These are phyloP conservation scores for Scedosporium minutisporum DNA, from an alignment of 2,329 filamentous ascomycete species.

Conservation along the genomic window DNA sequence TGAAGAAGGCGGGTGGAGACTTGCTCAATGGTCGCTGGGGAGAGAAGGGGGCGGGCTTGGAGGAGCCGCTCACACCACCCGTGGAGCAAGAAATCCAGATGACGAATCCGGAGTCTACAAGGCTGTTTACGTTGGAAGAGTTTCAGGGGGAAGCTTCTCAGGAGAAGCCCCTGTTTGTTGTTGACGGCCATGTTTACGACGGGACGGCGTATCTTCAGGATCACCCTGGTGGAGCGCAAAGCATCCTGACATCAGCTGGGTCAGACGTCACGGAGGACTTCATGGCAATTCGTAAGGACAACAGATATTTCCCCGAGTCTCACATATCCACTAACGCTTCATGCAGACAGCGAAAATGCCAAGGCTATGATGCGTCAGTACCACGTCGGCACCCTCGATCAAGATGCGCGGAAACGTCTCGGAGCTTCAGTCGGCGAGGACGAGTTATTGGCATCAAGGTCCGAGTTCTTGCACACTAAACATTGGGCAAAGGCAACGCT, in stretches of 20 bases:
- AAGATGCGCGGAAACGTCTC: conserved; percentile 39
- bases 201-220: conserved; percentile 70
- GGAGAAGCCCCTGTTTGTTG: conserved; percentile 51
- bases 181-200: conserved; percentile 83
- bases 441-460: conserved; percentile 26
- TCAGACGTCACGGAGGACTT: conserved; percentile 82
- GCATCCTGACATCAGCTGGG: conserved; percentile 74
- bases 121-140: conserved; percentile 59
- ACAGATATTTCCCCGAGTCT: not conserved
- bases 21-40: conserved; percentile 79
- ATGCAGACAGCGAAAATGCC: conserved; percentile 66
- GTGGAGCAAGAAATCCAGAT: conserved; percentile 61
- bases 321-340: not conserved
- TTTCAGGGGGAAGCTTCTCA: conserved; percentile 47
- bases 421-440: conserved; percentile 26
- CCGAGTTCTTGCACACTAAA: conserved; percentile 59
- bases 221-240: conserved; percentile 79
- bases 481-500: conserved; percentile 67
- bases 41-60: conserved; percentile 36
- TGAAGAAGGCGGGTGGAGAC: conserved; percentile 75
- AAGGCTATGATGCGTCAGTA: conserved; percentile 83
- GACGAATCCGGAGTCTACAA: conserved; percentile 58
- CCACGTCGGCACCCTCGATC: conserved; percentile 69
- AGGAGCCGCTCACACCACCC: conserved; percentile 33
- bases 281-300: conserved; percentile 56